Evolutionary conservation across 805 yeast genomes (phyloP).

Genomic region (Teunomyces pallodes): DNA sequence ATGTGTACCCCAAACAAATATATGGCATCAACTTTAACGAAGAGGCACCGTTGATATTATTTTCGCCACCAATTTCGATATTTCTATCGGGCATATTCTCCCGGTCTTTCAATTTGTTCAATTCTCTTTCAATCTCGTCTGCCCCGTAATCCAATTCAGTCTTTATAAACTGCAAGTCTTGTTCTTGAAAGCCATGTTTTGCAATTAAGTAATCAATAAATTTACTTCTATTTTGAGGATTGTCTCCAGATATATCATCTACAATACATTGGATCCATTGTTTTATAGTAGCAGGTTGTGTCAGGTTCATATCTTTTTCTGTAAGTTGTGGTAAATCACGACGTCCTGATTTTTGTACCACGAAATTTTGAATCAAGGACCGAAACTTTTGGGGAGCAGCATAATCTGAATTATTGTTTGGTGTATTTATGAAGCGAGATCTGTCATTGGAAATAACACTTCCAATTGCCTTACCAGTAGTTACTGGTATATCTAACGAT

Average conservation of each 20-base stretch:
- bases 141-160: slow-evolving; percentile 33
- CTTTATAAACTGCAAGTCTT: slow-evolving; percentile 27
- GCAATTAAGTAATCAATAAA: slow-evolving; percentile 30
- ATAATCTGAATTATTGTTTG: background rate
- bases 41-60: background rate
- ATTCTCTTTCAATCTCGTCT: slow-evolving; percentile 37
- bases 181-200: slow-evolving; percentile 24
- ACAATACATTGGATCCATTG: slow-evolving; percentile 22
- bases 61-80: slow-evolving; percentile 33
- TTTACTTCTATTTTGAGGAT: slow-evolving; percentile 24
- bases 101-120: slow-evolving; percentile 27
- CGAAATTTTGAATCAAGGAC: slow-evolving; percentile 25
- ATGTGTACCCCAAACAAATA: background rate
- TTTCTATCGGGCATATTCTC: slow-evolving; percentile 5
- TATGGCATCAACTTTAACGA: background rate
- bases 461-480: background rate
- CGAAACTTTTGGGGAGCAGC: background rate
- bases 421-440: background rate
- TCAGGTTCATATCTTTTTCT: slow-evolving; percentile 21
- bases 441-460: background rate
- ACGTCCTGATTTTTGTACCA: slow-evolving; percentile 11
- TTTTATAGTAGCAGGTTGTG: slow-evolving; percentile 19
- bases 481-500: background rate
- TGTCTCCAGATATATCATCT: slow-evolving; percentile 2
- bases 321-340: background rate